Evolutionary conservation across 2,329 filamentous ascomycete genomes (phyloP).

Genomic region (Monilinia vaccinii-corymbosi): DNA sequence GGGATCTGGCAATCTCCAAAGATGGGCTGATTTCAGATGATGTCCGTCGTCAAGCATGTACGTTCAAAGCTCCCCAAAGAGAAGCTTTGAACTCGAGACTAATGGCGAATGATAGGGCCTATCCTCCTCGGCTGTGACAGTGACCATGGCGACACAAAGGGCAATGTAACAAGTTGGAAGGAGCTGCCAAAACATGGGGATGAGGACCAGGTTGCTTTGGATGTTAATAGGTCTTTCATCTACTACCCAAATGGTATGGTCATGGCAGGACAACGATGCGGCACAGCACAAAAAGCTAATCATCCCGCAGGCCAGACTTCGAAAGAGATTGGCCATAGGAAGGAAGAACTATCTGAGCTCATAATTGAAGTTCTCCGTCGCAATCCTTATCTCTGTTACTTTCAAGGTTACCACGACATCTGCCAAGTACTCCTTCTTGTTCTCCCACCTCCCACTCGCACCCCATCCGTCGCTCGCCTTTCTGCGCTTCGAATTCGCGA

Average conservation of each 20-base stretch:
- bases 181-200: conserved; percentile 69
- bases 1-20: conserved; percentile 48
- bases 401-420: conserved; percentile 98
- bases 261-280: conserved; percentile 9
- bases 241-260: conserved; percentile 77
- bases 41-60: conserved; percentile 69
- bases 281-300: conserved; percentile 19
- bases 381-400: conserved; percentile 82
- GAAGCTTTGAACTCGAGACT: conserved; percentile 8
- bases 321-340: conserved; percentile 59
- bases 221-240: conserved; percentile 93
- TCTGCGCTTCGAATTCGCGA: conserved; percentile 87
- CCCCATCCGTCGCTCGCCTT: conserved; percentile 63
- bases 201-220: conserved; percentile 83
- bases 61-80: conserved; percentile 32
- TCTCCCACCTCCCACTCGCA: conserved; percentile 53
- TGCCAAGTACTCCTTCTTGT: conserved; percentile 91
- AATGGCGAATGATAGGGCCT: conserved; percentile 45
- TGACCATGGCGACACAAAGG: conserved; percentile 14
- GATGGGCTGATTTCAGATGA: conserved; percentile 61
- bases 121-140: conserved; percentile 40
- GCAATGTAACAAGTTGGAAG: conserved; percentile 25
- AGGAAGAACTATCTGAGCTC: conserved; percentile 66
- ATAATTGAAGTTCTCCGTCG: conserved; percentile 74
- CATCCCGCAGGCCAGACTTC: conserved; percentile 53